phyloP scores from a whole-genome alignment of 257 asterid genomes.

The Ajuga chamaepitys region DNA sequence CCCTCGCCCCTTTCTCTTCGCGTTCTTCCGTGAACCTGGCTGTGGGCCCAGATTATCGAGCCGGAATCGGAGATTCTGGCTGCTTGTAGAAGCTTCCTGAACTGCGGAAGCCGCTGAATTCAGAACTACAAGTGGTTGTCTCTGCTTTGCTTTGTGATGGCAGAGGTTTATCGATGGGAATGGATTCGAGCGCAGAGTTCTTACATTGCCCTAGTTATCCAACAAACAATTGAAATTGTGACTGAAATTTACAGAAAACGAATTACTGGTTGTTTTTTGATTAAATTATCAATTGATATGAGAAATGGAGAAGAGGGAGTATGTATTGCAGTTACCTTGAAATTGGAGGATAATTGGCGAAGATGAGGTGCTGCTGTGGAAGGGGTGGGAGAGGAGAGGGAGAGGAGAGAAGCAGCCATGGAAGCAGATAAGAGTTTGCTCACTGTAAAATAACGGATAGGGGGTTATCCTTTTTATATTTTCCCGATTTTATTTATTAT shows the following conservation, averaged over 20 bases:
- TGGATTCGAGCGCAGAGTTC: constrained; percentile 34
- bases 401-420: constrained; percentile 59
- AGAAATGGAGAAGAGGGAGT: not conserved
- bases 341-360: constrained; percentile 28
- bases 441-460: constrained; percentile 6
- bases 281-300: not conserved
- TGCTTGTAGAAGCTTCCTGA: constrained; percentile 1
- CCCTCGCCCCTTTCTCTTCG: constrained; percentile 92
- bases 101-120: constrained; percentile 30
- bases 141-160: constrained; percentile 13
- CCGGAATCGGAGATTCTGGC: constrained; percentile 43
- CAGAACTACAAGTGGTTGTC: constrained; percentile 20
- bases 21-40: constrained; percentile 69
- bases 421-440: constrained; percentile 20
- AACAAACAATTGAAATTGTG: constrained; percentile 4
- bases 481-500: not conserved
- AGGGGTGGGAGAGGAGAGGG: constrained; percentile 38
- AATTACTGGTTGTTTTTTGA: not conserved
- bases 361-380: constrained; percentile 17
- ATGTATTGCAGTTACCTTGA: constrained; percentile 44
- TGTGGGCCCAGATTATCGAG: constrained; percentile 91
- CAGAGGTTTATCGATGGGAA: constrained; percentile 36
- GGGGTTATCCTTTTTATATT: not conserved
- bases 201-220: constrained; percentile 55
- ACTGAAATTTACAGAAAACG: not conserved